These are phyloP conservation scores for Vigna nakashimae DNA, from an alignment of 306 rosid species.

Conservation along the genomic window DNA sequence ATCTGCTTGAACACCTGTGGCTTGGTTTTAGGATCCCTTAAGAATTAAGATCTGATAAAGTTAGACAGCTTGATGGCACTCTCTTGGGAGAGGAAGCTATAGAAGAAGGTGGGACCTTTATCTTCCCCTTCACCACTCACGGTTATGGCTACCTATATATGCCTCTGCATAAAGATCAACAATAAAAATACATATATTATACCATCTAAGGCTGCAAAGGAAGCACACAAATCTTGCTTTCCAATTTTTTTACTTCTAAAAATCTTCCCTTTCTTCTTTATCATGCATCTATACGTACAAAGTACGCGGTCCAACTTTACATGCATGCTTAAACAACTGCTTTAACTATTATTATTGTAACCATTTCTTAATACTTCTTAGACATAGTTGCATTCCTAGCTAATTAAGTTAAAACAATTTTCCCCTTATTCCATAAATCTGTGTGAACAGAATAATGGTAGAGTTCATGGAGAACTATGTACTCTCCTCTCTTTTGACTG, in stretches of 20 bases:
- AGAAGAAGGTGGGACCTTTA: slow-evolving; percentile 37
- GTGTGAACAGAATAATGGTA: slow-evolving; percentile 46
- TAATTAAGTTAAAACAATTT: slow-evolving; percentile 8
- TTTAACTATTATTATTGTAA: slow-evolving; percentile 23
- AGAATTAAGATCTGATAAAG: slow-evolving; percentile 65
- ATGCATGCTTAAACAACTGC: slow-evolving; percentile 8
- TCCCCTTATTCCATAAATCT: not conserved
- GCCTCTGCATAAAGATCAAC: slow-evolving; percentile 28
- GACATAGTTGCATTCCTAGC: slow-evolving; percentile 49
- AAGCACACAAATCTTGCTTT: slow-evolving; percentile 47
- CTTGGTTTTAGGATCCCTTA: slow-evolving; percentile 46
- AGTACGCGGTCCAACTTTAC: slow-evolving; percentile 50
- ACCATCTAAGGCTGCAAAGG: slow-evolving; percentile 43
- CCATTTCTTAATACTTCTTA: slow-evolving; percentile 35
- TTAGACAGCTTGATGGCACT: slow-evolving; percentile 85
- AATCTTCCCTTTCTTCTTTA: slow-evolving; percentile 38
- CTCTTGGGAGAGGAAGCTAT: slow-evolving; percentile 32
- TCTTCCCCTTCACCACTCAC: slow-evolving; percentile 45
- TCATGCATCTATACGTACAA: slow-evolving; percentile 47
- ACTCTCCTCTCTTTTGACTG: slow-evolving; percentile 31
- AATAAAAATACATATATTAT: not conserved
- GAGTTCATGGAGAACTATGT: slow-evolving; percentile 17
- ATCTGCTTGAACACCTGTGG: slow-evolving; percentile 29
- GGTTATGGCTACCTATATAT: slow-evolving; percentile 35
- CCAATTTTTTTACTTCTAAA: slow-evolving; percentile 43